Evolutionary conservation across 108 stramenopile genomes (phyloP), one percentile per base, ranked within the genome.

Genomic region (Seminavis robusta): DNA sequence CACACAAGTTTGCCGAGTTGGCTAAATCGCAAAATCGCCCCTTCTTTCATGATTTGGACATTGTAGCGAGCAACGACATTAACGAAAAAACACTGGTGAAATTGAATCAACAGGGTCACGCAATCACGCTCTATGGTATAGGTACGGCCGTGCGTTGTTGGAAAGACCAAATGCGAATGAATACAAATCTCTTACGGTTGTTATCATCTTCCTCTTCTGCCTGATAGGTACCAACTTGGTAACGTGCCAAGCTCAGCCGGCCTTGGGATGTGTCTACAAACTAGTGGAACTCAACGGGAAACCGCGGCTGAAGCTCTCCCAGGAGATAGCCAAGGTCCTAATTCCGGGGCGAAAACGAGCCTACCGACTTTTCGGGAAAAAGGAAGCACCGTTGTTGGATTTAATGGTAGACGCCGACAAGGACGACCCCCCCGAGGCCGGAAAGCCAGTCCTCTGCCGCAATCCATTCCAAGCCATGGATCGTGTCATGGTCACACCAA

Each of bases 241-340:
- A 28, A 99, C 99, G 2, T 99, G 99, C 64, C 97, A 98, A 76
- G 78, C 81, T 11, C 97, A 99, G 60, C 99, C 99, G 8, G 97
- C 99, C n/a, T 76, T 99, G 3, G 99, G 99, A 15, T 95, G 98
- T 52, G 98, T 98, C 9, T 97, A 93, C 84, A 97, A 97, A 71
- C 80, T 96, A 21, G 95, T 95, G 24, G 85, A 94, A 65, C 61
- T 84, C 42, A 59, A 84, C 23, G 94, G 88, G 6, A 29, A 75
- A 48, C 92, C 98, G 7, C 67, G 97, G 6, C 97, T 99, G 41
- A 99, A 99, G 63, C 52, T 99, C 24, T 84, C 81, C 15, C 73
- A 97, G 66, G 95, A 96, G 33, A 56, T 94, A 34, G 83, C 58
- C 25, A 98, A 98, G 64, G 84, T 92, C 9, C 67, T 90, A 13